Conservation (phyloP, 257 asterid species). For the Henckelia pumila region DNA sequence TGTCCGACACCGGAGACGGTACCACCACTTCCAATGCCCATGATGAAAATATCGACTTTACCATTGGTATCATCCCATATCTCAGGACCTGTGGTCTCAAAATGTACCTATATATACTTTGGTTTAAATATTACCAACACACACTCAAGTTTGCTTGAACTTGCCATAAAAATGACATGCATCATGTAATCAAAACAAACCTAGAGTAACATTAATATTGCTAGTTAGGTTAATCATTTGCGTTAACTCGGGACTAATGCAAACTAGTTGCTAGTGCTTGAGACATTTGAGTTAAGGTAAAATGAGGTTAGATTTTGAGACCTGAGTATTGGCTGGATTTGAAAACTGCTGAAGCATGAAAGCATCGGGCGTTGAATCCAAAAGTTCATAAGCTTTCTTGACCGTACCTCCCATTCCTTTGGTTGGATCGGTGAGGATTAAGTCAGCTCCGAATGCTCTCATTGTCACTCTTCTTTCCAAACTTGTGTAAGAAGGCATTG, state of each 20-base stretch:
- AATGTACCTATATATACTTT: conserved; percentile 51
- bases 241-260: no score
- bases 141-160: background rate
- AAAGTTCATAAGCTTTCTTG: conserved; percentile 75
- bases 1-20: conserved; percentile 96
- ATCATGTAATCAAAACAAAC: no score
- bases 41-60: conserved; percentile 79
- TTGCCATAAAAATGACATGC: no score
- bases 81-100: conserved; percentile 98
- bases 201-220: no score
- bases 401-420: conserved; percentile 99
- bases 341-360: conserved; percentile 98
- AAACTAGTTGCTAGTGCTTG: background rate
- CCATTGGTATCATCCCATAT: conserved; percentile 97
- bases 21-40: conserved; percentile 99
- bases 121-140: background rate
- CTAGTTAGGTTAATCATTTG: background rate
- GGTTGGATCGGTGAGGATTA: conserved; percentile 80
- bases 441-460: conserved; percentile 94
- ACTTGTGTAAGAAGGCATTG: conserved; percentile 98
- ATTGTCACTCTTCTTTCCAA: conserved; percentile 87
- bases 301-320: conserved; percentile 7
- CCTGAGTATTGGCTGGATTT: conserved; percentile 89
- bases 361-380: conserved; percentile 70
- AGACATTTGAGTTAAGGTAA: background rate